Evolutionary conservation across 2,329 filamentous ascomycete genomes (phyloP), one percentile per base, ranked within the genome.

Genomic region (Colletotrichum spaethianum): DNA sequence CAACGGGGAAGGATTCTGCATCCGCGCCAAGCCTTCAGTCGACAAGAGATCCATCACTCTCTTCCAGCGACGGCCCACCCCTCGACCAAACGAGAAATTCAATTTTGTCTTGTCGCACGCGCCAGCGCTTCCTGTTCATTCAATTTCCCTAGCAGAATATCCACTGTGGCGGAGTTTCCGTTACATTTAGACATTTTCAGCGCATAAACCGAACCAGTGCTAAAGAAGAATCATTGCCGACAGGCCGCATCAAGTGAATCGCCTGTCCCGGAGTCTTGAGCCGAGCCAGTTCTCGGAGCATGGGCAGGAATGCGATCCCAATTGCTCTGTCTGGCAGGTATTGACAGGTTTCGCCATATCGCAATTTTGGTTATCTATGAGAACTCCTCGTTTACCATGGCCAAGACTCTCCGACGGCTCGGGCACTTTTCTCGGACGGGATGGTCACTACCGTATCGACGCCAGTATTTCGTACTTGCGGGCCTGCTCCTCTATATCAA

Each of bases 271-370:
- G 62, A 16, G 40, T 66, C 62, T 61, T 61, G 42, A 31, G 56
- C 48, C 31, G 44, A 60, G 48, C 63, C 67, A 67, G 56, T 46
- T 9, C 40, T 63, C 12, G 23, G 33, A 28, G 28, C 4, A 52
- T 3, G 42, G 44, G 12, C 59, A 23, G n/a, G n/a, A 14, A 42
- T 26, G 8, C 40, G 46, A 62, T 16, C 53, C 44, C 23, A 48
- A 31, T 63, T 67, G 46, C 63, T 71, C 23, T 70, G 55, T 71
- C 36, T 67, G 68, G 63, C 63, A 67, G 68, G 63, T 59, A 23
- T 63, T 40, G 16, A 57, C 31, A 48, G 26, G 42, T 68, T 28
- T 23, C 5, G n/a, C n/a, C 48, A 23, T 52, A 23, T 52, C 36
- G 63, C 48, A 67, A 71, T 71, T 20, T 63, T 63, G 56, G 63